These are phyloP conservation scores for Aspergillus cristatus DNA, from an alignment of 495 filamentous ascomycete species.

Conservation along the genomic window DNA sequence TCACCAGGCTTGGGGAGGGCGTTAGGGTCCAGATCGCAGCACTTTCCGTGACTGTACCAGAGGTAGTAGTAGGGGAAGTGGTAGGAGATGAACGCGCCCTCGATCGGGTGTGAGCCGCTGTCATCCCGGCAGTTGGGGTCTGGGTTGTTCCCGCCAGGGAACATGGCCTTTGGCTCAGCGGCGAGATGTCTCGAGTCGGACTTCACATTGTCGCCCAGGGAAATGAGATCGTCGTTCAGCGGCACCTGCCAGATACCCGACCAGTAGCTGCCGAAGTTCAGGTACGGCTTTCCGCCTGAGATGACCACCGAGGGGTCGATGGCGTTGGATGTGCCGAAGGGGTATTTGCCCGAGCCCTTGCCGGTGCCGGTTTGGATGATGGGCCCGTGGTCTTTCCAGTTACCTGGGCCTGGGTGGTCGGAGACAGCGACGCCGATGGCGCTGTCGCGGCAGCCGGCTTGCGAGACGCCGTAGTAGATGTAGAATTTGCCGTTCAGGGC, in stretches of 20 bases:
- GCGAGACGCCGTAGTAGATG: constrained; percentile 64
- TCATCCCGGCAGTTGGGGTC: constrained; percentile 26
- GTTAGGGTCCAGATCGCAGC: constrained; percentile 48
- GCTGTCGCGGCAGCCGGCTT: constrained; percentile 57
- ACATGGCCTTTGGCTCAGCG: constrained; percentile 18
- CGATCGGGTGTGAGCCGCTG: constrained; percentile 27
- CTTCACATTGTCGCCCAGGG: constrained; percentile 13
- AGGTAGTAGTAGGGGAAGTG: constrained; percentile 56
- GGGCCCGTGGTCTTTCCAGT: constrained; percentile 45
- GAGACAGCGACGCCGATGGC: constrained; percentile 65
- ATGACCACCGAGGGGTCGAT: constrained; percentile 57
- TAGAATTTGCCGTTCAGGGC: constrained; percentile 51
- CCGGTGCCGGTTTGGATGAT: constrained; percentile 34
- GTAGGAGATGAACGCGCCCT: constrained; percentile 48
- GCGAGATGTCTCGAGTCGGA: constrained; percentile 26
- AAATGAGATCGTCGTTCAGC: constrained; percentile 36
- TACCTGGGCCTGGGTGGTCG: constrained; percentile 46
- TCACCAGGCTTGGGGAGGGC: constrained; percentile 42
- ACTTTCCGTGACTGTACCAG: constrained; percentile 61
- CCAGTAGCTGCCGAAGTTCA: constrained; percentile 70
- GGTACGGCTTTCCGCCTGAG: constrained; percentile 35
- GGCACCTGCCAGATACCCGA: constrained; percentile 56
- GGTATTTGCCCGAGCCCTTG: constrained; percentile 34
- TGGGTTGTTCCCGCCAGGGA: constrained; percentile 14
- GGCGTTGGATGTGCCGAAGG: constrained; percentile 53